phyloP scores from a whole-genome alignment of 2,329 filamentous ascomycete genomes.

The Ophiobolus disseminans region DNA sequence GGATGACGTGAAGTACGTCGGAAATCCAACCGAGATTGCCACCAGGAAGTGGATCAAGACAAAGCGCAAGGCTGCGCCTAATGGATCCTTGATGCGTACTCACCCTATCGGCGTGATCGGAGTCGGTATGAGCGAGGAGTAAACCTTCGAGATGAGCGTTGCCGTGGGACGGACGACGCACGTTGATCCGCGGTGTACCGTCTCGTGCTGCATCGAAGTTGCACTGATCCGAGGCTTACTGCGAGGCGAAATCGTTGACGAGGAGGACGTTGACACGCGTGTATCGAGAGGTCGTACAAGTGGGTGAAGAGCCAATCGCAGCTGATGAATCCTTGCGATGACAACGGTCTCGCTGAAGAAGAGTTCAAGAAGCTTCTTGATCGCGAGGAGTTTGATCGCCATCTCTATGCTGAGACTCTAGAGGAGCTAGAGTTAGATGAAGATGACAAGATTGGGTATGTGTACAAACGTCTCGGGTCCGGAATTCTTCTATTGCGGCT shows the following conservation, averaged over 20 bases:
- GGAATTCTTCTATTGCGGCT: slow-evolving; percentile 56
- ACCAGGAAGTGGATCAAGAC: slow-evolving; percentile 52
- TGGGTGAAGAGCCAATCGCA: slow-evolving; percentile 49
- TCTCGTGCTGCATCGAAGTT: slow-evolving; percentile 58
- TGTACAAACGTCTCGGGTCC: slow-evolving; percentile 61
- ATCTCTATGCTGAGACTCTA: slow-evolving; percentile 50
- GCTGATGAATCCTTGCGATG: slow-evolving; percentile 30
- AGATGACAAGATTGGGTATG: slow-evolving; percentile 58
- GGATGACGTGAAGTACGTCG: slow-evolving; percentile 47
- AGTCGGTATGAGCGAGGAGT: slow-evolving; percentile 49
- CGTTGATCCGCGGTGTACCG: slow-evolving; percentile 60
- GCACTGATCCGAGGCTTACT: slow-evolving; percentile 57
- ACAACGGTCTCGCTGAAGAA: slow-evolving; percentile 31
- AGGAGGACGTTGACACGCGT: slow-evolving; percentile 52
- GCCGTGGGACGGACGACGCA: slow-evolving; percentile 57
- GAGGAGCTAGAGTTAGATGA: slow-evolving; percentile 56
- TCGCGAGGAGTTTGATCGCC: slow-evolving; percentile 51
- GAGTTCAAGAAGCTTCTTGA: slow-evolving; percentile 44
- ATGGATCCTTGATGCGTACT: slow-evolving; percentile 62
- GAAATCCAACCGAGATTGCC: slow-evolving; percentile 52
- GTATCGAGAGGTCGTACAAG: slow-evolving; percentile 50
- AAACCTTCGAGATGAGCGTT: slow-evolving; percentile 55
- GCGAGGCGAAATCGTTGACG: slow-evolving; percentile 52
- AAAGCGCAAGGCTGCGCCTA: slow-evolving; percentile 54
- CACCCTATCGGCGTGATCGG: slow-evolving; percentile 60